These are phyloP conservation scores for Fomitiporia mediterranea DNA, from an alignment of 1,284 basidiomycete genomes.

Conservation along the genomic window DNA sequence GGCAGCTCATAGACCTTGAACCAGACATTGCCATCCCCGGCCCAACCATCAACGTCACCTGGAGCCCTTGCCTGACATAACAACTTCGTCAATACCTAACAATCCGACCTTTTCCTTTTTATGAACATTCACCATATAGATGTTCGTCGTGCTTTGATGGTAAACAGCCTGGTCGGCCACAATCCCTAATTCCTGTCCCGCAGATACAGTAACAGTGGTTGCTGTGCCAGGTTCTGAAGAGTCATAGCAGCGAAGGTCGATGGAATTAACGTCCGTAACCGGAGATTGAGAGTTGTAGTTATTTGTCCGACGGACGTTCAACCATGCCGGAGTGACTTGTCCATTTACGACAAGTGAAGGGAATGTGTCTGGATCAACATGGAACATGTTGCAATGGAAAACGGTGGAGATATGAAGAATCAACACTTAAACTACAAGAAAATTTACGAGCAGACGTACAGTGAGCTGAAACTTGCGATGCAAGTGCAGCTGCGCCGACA, in stretches of 20 bases:
- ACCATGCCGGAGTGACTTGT: conserved; percentile 34
- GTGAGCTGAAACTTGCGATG: conserved; percentile 14
- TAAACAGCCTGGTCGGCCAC: conserved; percentile 34
- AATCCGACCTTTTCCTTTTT: too few species aligned
- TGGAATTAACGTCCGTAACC: conserved; percentile 33
- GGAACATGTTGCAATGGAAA: too few species aligned
- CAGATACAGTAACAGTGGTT: conserved; percentile 33
- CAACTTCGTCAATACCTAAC: neutral
- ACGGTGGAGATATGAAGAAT: neutral
- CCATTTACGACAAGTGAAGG: conserved; percentile 38
- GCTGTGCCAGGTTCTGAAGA: conserved; percentile 32
- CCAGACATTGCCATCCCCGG: conserved; percentile 37
- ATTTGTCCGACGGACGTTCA: conserved; percentile 40
- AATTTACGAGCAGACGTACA: conserved; percentile 14
- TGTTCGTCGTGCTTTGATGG: conserved; percentile 37
- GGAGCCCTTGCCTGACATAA: conserved; percentile 32
- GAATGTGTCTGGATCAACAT: conserved; percentile 34
- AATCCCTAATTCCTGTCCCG: conserved; percentile 34
- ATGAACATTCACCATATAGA: conserved; percentile 33
- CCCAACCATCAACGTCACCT: conserved; percentile 31
- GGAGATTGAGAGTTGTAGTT: conserved; percentile 41
- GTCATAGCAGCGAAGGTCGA: conserved; percentile 40
- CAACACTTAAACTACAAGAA: too few species aligned
- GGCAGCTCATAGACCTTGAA: conserved; percentile 33
- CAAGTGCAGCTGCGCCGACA: conserved; percentile 3